These are phyloP conservation scores for Amanita subjunquillea DNA, from an alignment of 768 basidiomycete genomes.

Conservation along the genomic window DNA sequence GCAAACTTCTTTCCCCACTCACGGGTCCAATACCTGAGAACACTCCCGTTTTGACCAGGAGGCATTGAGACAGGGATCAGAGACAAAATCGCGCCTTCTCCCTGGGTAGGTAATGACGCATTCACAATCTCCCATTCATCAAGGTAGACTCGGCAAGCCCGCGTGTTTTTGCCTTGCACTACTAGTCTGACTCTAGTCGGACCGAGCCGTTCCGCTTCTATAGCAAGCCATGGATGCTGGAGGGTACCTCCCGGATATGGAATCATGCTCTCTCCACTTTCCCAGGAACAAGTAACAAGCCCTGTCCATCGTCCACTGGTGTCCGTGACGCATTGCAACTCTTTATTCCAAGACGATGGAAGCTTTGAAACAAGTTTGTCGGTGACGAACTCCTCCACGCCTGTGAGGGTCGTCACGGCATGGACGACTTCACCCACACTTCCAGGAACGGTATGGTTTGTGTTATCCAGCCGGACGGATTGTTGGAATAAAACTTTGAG, in stretches of 20 bases:
- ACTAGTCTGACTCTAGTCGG: conserved; percentile 34
- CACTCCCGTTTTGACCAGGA: conserved; percentile 13
- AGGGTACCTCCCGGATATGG: conserved; percentile 26
- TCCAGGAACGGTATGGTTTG: conserved; percentile 12
- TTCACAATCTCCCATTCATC: conserved; percentile 19
- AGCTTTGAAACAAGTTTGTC: conserved; percentile 35
- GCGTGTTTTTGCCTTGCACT: conserved; percentile 49
- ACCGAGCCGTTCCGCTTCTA: conserved; percentile 29
- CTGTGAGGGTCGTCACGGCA: conserved; percentile 31
- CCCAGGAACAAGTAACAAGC: conserved; percentile 41
- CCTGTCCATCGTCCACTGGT: conserved; percentile 17
- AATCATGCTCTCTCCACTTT: conserved; percentile 17
- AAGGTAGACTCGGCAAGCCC: conserved; percentile 46
- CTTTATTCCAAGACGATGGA: conserved; percentile 35
- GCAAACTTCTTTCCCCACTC: conserved; percentile 44
- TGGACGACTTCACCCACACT: conserved; percentile 15
- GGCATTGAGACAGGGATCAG: background rate
- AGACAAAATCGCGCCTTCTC: background rate
- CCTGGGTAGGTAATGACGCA: background rate
- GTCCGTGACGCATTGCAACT: conserved; percentile 20
- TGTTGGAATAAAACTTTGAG: conserved; percentile 70
- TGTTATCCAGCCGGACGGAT: conserved; percentile 31
- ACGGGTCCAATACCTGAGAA: conserved; percentile 50
- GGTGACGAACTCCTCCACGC: conserved; percentile 31
- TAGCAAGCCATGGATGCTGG: conserved; percentile 30